Conservation (phyloP, 345 rosid genomes). For the Hibiscus mutabilis region DNA sequence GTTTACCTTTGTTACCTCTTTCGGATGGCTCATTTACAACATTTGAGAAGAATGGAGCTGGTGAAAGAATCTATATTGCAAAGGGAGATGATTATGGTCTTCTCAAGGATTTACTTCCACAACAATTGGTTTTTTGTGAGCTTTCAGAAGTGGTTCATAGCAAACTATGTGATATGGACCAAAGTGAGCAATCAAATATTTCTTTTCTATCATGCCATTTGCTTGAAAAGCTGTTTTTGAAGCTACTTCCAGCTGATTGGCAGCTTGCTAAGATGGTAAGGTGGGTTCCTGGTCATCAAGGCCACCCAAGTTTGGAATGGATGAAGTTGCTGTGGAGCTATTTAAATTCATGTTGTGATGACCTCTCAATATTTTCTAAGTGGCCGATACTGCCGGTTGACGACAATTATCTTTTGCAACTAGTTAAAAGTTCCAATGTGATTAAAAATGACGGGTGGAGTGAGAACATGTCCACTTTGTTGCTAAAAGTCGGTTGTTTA, state of each 20-base stretch:
- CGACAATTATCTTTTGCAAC: conserved; percentile 54
- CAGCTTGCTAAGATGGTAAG: conserved; percentile 55
- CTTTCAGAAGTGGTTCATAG: conserved; percentile 56
- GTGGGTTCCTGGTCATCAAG: conserved; percentile 75
- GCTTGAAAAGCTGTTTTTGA: conserved; percentile 80
- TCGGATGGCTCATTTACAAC: conserved; percentile 74
- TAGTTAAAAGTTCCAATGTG: conserved; percentile 65
- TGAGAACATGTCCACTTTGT: conserved; percentile 83
- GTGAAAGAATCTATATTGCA: conserved; percentile 75
- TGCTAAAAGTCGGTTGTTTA: conserved; percentile 74
- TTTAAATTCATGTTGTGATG: conserved; percentile 67
- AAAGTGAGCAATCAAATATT: conserved; percentile 59
- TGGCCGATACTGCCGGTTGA: conserved; percentile 97
- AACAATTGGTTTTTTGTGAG: conserved; percentile 59
- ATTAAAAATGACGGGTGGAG: conserved; percentile 85
- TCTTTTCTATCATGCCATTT: conserved; percentile 67
- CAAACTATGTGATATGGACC: conserved; percentile 70
- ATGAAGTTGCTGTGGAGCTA: conserved; percentile 68
- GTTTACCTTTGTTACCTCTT: conserved; percentile 81
- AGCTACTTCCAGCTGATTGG: conserved; percentile 88
- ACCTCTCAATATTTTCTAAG: conserved; percentile 72
- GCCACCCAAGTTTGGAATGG: conserved; percentile 84
- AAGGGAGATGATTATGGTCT: conserved; percentile 65
- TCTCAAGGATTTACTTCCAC: conserved; percentile 73
- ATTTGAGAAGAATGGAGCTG: conserved; percentile 64